phyloP scores from a whole-genome alignment of 139 green algal species.

The Chlorella sp. region DNA sequence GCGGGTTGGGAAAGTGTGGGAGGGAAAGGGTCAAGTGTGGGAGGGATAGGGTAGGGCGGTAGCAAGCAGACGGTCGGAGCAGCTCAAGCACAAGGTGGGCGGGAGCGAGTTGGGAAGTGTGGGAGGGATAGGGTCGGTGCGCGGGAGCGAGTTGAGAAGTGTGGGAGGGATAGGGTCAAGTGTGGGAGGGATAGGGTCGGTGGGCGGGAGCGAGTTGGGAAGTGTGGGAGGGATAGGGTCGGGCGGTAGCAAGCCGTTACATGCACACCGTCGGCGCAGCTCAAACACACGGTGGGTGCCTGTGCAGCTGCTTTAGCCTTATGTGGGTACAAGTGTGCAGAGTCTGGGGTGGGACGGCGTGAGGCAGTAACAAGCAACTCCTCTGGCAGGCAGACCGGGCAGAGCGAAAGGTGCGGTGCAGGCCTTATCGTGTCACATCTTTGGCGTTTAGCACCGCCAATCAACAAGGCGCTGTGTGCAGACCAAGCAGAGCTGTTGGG shows the following conservation, averaged over 20 bases:
- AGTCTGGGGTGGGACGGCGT: too few relatives aligned
- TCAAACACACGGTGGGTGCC: not conserved
- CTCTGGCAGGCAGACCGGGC: too few relatives aligned
- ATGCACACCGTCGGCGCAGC: too few relatives aligned
- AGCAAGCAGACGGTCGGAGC: conserved; percentile 31
- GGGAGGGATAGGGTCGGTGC: conserved; percentile 45
- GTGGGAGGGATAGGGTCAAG: not conserved
- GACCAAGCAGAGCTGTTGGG: not conserved
- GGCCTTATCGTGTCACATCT: not conserved
- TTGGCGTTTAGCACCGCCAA: not conserved
- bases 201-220: too few relatives aligned
- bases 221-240: not conserved
- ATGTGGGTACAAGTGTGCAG: too few relatives aligned
- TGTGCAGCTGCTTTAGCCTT: too few relatives aligned
- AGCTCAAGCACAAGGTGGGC: conserved; percentile 67
- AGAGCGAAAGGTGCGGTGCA: not conserved
- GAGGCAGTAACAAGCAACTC: too few relatives aligned
- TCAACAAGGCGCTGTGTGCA: too few relatives aligned
- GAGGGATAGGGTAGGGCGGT: too few relatives aligned
- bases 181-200: not conserved
- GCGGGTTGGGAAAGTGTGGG: not conserved
- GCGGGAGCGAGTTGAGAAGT: not conserved
- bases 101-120: not conserved
- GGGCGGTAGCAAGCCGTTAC: too few relatives aligned
- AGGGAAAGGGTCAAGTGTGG: too few relatives aligned